phyloP scores from a whole-genome alignment of 2,329 filamentous ascomycete species.

The Furcasterigmium sp. region DNA sequence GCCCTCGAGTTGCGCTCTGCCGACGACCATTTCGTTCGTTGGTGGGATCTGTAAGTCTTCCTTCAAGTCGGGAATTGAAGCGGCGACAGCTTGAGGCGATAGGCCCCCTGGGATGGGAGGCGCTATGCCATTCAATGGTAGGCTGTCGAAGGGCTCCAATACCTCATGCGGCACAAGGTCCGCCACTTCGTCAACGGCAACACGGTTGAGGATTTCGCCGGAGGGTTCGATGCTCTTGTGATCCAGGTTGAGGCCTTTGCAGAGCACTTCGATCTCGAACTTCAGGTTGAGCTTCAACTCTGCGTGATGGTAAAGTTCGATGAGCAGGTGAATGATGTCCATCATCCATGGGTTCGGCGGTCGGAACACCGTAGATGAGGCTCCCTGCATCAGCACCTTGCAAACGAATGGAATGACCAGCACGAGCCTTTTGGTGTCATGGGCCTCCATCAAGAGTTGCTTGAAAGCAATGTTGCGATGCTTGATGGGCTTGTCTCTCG shows the following conservation, averaged over 20 bases:
- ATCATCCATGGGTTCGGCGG: constrained; percentile 97
- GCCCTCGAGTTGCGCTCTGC: constrained; percentile 59
- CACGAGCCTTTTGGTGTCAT: constrained; percentile 84
- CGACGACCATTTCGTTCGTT: constrained; percentile 73
- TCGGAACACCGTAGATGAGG: constrained; percentile 80
- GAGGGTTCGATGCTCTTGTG: constrained; percentile 88
- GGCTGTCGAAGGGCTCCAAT: constrained; percentile 76
- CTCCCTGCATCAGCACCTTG: constrained; percentile 85
- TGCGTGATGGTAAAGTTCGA: constrained; percentile 89
- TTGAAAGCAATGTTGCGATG: constrained; percentile 97
- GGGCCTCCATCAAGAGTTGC: constrained; percentile 87
- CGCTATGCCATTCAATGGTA: constrained; percentile 70
- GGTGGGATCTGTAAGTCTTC: constrained; percentile 76
- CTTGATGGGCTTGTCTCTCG: constrained; percentile 90
- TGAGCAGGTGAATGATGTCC: constrained; percentile 86
- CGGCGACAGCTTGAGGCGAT: constrained; percentile 71
- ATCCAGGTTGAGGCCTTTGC: constrained; percentile 86
- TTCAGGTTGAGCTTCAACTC: constrained; percentile 96
- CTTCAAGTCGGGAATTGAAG: constrained; percentile 78
- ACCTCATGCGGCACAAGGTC: constrained; percentile 60
- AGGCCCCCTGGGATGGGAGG: constrained; percentile 66
- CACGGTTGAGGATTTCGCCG: constrained; percentile 75
- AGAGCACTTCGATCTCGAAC: constrained; percentile 97
- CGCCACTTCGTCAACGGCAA: constrained; percentile 52
- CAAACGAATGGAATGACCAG: constrained; percentile 97